Conservation (phyloP, 345 rosid genomes). For the Cardamine resedifolia region DNA sequence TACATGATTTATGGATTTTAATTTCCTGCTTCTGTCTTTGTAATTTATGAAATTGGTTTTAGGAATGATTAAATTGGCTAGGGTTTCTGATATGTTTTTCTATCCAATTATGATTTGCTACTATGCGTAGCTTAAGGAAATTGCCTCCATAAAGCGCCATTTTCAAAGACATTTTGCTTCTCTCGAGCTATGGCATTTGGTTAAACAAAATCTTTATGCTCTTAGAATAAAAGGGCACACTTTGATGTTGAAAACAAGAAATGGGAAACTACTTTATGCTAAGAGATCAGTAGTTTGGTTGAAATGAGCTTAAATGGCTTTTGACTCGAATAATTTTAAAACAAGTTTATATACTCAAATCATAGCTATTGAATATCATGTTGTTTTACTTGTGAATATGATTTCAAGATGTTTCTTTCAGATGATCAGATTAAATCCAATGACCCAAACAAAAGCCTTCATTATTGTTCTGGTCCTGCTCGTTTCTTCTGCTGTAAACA, state of each 20-base stretch:
- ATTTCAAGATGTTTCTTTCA: background rate
- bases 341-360: background rate
- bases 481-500: background rate
- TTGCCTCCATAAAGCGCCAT: too few relatives aligned
- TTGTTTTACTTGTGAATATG: background rate
- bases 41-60: background rate
- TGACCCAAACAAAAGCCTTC: background rate
- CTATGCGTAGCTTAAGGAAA: too few relatives aligned
- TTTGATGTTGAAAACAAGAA: conserved; percentile 6
- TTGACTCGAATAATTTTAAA: background rate
- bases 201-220: too few relatives aligned
- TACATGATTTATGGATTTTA: background rate
- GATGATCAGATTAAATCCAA: background rate
- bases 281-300: conserved; percentile 11
- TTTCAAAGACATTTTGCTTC: too few relatives aligned
- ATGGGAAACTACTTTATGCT: background rate
- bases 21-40: background rate
- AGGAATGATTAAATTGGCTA: conserved; percentile 14
- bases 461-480: conserved; percentile 1
- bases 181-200: too few relatives aligned
- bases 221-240: background rate
- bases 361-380: background rate
- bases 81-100: conserved; percentile 5
- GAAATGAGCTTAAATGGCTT: conserved; percentile 1
- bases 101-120: conserved; percentile 5